Conservation (phyloP, 2,329 filamentous ascomycete species). For the Microdochium trichocladiopsis region DNA sequence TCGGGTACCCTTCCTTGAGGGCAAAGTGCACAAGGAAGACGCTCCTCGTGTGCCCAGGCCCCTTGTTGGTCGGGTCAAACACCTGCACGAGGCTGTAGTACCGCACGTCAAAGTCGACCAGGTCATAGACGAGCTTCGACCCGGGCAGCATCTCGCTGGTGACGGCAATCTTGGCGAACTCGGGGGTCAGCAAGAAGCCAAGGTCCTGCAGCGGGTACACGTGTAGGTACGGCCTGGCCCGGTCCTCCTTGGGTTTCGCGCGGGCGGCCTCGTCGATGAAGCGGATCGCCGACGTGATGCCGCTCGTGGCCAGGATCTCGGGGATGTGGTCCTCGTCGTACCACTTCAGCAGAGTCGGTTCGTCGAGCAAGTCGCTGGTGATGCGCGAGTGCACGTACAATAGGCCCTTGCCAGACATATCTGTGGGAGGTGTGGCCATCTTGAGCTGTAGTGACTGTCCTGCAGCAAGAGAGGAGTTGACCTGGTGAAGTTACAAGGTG, state of each 20-base stretch:
- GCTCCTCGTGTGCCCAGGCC: neutral
- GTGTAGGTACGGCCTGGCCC: constrained; percentile 5
- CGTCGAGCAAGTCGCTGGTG: constrained; percentile 1
- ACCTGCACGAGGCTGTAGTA: constrained; percentile 3
- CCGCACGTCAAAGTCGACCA: constrained; percentile 7
- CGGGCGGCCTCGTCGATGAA: neutral
- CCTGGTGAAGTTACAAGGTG: too few species aligned
- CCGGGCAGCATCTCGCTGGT: constrained; percentile 7
- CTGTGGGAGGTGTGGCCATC: neutral
- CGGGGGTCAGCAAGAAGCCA: constrained; percentile 3
- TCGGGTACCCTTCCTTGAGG: neutral
- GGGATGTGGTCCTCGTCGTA: constrained; percentile 10
- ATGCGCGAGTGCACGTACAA: constrained; percentile 6
- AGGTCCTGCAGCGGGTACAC: constrained; percentile 8
- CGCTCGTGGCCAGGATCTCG: constrained; percentile 5
- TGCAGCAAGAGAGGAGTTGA: too few species aligned
- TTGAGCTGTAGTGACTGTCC: neutral
- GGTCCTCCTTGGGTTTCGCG: neutral
- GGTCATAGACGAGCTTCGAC: constrained; percentile 5
- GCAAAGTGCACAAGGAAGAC: neutral
- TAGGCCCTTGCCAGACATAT: constrained; percentile 2
- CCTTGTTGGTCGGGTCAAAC: neutral
- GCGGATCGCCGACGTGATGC: constrained; percentile 2
- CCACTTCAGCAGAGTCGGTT: constrained; percentile 5
- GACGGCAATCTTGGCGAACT: constrained; percentile 5